Evolutionary conservation across 345 rosid species (phyloP).

Genomic region (Jatropha curcas): DNA sequence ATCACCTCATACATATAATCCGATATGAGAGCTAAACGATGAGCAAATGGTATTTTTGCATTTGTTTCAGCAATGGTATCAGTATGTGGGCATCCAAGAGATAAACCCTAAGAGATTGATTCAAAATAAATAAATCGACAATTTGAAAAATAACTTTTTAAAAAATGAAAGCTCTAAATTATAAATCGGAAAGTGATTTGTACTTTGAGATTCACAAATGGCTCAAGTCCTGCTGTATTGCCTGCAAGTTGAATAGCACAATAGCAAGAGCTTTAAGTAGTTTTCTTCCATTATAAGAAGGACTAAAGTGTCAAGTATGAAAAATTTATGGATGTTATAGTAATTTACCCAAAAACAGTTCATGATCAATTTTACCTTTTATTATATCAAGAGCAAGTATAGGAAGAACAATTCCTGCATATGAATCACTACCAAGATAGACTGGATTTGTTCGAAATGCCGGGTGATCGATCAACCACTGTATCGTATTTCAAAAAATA

Average conservation of each 20-base stretch:
- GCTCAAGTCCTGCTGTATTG: background rate
- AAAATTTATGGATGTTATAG: background rate
- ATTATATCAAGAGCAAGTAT: background rate
- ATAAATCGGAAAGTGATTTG: background rate
- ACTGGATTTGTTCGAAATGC: constrained; percentile 10
- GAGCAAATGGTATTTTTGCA: constrained; percentile 29
- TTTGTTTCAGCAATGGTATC: constrained; percentile 26
- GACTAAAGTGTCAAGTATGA: background rate
- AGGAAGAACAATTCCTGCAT: constrained; percentile 2
- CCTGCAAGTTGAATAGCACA: background rate
- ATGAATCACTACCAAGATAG: constrained; percentile 16
- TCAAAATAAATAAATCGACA: background rate
- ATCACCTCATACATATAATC: constrained; percentile 27
- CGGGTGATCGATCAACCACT: constrained; percentile 4
- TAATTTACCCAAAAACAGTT: too few relatives aligned
- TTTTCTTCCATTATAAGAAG: background rate
- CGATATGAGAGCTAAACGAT: constrained; percentile 21
- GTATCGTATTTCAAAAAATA: background rate
- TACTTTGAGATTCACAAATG: constrained; percentile 7
- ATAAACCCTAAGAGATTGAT: constrained; percentile 19
- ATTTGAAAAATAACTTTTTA: background rate
- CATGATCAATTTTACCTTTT: too few relatives aligned
- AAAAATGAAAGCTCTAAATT: background rate
- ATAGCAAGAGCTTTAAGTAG: background rate
- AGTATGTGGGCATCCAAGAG: constrained; percentile 30